Conservation (phyloP, 2,329 filamentous ascomycete species). For the Dryadomyces quercivorus region DNA sequence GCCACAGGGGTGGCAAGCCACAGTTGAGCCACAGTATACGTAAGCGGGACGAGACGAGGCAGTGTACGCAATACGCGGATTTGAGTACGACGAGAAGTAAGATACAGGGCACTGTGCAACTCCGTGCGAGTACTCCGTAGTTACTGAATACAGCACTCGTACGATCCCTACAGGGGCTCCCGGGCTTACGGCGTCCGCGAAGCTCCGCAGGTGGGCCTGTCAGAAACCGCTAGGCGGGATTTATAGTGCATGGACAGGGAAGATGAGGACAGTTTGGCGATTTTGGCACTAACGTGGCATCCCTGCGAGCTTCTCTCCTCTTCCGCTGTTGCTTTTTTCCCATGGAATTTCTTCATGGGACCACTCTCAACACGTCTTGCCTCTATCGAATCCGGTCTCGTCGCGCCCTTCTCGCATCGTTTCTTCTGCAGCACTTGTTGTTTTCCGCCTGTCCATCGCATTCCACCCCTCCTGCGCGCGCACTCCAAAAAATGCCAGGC, state of each 20-base stretch:
- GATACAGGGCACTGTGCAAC: too few relatives aligned
- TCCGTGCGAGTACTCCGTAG: too few relatives aligned
- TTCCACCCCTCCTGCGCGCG: background rate
- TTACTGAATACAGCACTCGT: too few relatives aligned
- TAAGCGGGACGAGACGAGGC: too few relatives aligned
- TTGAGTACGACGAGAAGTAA: too few relatives aligned
- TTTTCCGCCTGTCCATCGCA: background rate
- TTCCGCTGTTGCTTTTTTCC: background rate
- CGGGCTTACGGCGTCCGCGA: too few relatives aligned
- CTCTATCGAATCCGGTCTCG: background rate
- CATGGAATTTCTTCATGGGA: background rate
- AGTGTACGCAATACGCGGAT: too few relatives aligned
- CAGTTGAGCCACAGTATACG: too few relatives aligned
- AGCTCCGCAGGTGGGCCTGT: too few relatives aligned
- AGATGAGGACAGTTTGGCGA: slow-evolving; percentile 2
- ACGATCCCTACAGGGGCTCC: too few relatives aligned
- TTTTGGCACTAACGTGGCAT: background rate
- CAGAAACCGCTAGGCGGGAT: background rate
- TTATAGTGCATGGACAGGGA: too few relatives aligned
- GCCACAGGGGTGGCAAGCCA: too few relatives aligned
- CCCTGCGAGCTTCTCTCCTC: background rate
- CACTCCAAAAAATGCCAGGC: slow-evolving; percentile 7
- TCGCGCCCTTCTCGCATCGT: background rate
- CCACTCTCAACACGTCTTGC: background rate
- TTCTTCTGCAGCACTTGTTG: background rate